phyloP scores from a whole-genome alignment of 2,329 filamentous ascomycete species.

The Xylaria sp. region DNA sequence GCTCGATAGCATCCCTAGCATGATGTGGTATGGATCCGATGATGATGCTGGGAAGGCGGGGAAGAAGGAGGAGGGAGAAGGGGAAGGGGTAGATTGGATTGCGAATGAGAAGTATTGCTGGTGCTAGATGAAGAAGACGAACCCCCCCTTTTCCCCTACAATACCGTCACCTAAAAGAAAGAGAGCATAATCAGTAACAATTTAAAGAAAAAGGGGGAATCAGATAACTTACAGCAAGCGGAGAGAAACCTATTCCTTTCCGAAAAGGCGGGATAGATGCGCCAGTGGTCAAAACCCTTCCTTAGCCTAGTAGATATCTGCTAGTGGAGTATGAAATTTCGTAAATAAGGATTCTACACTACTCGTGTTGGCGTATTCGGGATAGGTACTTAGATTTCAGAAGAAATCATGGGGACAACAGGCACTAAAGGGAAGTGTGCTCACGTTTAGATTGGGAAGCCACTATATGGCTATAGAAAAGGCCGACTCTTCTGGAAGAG shows the following conservation, averaged over 20 bases:
- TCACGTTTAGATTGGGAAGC: neutral
- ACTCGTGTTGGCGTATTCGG: neutral
- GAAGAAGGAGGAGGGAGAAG: conserved; percentile 52
- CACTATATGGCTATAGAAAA: neutral
- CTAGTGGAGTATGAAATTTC: neutral
- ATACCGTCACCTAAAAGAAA: too few relatives aligned
- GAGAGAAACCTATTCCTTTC: neutral
- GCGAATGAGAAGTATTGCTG: conserved; percentile 82
- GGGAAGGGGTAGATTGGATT: conserved; percentile 74
- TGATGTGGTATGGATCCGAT: conserved; percentile 74
- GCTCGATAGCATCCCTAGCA: conserved; percentile 73
- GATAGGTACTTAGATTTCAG: neutral
- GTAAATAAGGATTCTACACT: neutral
- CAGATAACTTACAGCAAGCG: neutral
- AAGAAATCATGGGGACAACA: neutral
- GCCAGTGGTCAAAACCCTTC: too few relatives aligned
- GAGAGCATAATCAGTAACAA: neutral
- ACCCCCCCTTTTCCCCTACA: too few relatives aligned
- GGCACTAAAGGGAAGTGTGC: neutral
- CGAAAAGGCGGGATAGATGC: too few relatives aligned
- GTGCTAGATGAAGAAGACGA: conserved; percentile 61
- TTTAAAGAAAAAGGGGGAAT: neutral
- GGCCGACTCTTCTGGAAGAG: neutral
- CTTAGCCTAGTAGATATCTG: neutral
- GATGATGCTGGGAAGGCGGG: neutral